Evolutionary conservation across 768 basidiomycete species (phyloP).

Genomic region (Gyrodon lividus): DNA sequence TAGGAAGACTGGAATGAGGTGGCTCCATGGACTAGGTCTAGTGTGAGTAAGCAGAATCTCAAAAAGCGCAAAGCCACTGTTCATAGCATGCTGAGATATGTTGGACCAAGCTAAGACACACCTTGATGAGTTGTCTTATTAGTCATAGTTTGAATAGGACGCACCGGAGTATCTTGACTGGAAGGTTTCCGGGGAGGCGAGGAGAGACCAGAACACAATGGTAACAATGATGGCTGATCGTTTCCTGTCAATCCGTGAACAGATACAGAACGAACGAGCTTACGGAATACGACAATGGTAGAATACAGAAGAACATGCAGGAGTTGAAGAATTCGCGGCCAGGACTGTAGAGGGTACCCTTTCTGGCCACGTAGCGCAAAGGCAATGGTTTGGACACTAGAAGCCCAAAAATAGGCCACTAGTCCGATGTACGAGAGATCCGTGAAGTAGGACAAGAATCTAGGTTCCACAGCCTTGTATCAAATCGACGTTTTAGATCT

Average conservation of each 20-base stretch:
- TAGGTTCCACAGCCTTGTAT: conserved; percentile 21
- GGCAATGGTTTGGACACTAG: conserved; percentile 49
- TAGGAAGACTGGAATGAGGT: conserved; percentile 46
- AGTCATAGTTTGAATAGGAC: conserved; percentile 13
- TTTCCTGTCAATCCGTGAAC: neutral
- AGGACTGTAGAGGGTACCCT: conserved; percentile 56
- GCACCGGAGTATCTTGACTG: conserved; percentile 37
- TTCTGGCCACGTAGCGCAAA: conserved; percentile 38
- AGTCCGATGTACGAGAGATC: conserved; percentile 60
- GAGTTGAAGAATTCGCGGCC: conserved; percentile 55
- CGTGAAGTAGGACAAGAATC: conserved; percentile 67
- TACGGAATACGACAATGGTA: conserved; percentile 57
- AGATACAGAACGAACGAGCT: conserved; percentile 25
- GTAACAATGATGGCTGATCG: conserved; percentile 62
- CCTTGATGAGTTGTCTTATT: neutral
- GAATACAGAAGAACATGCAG: conserved; percentile 54
- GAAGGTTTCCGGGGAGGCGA: conserved; percentile 45
- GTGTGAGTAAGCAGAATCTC: conserved; percentile 58
- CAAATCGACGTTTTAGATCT: neutral
- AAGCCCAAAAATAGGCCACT: conserved; percentile 59
- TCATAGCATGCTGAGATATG: conserved; percentile 61
- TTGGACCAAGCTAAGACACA: conserved; percentile 52
- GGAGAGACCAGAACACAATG: conserved; percentile 58
- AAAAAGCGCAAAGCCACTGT: conserved; percentile 52
- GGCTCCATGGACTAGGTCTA: conserved; percentile 51